Conservation (phyloP, 768 basidiomycete genomes). For the Ramaria rubella region DNA sequence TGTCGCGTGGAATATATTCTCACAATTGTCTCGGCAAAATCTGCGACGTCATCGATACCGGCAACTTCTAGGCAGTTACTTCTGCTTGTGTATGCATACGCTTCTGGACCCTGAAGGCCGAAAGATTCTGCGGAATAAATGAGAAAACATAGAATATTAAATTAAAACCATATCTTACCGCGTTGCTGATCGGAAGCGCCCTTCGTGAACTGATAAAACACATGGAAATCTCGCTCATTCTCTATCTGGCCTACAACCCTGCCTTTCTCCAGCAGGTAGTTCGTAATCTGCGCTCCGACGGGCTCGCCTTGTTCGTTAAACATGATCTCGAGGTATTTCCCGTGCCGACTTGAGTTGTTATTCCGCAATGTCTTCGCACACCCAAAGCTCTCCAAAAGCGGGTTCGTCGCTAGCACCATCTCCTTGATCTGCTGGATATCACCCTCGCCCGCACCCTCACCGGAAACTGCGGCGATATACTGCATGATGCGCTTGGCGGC, state of each 20-base stretch:
- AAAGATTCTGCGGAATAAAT: slow-evolving; percentile 61
- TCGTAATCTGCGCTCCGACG: slow-evolving; percentile 96
- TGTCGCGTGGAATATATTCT: slow-evolving; percentile 22
- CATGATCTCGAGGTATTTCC: slow-evolving; percentile 99
- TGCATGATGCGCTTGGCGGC: slow-evolving; percentile 99
- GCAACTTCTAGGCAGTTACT: slow-evolving; percentile 90
- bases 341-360: slow-evolving; percentile 98
- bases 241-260: slow-evolving; percentile 95
- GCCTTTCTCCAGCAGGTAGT: slow-evolving; percentile 95
- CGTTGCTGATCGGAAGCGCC: slow-evolving; percentile 84
- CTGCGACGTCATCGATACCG: slow-evolving; percentile 83
- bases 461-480: slow-evolving; percentile 96
- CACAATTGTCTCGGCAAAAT: slow-evolving; percentile 86
- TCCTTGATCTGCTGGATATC: slow-evolving; percentile 98
- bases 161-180: slow-evolving; percentile 41
- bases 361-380: slow-evolving; percentile 98
- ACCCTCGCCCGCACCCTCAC: slow-evolving; percentile 59
- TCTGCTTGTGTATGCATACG: slow-evolving; percentile 87
- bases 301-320: slow-evolving; percentile 92
- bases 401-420: slow-evolving; percentile 99
- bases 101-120: slow-evolving; percentile 92
- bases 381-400: slow-evolving; percentile 93
- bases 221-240: slow-evolving; percentile 95
- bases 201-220: slow-evolving; percentile 99
- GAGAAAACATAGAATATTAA: background rate